Evolutionary conservation across 805 yeast species (phyloP), one percentile per base, ranked within the genome.

Genomic region (Pichia deserticola): DNA sequence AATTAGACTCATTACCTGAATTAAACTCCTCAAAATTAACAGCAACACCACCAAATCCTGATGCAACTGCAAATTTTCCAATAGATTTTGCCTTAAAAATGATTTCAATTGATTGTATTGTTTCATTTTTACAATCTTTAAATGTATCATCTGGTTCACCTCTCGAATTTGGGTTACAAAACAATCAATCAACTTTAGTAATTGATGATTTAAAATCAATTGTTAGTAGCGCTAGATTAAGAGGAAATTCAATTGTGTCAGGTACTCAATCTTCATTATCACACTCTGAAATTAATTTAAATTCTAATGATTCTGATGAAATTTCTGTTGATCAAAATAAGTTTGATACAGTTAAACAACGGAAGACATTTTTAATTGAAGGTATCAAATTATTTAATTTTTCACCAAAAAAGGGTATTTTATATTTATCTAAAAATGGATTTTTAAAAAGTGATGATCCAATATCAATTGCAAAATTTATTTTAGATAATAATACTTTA

Each of bases 21-120:
- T 70, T 89, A 48, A 83, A 92, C 11, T 85, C 88, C 36, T 75
- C 82, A 4, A 81, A 81, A 42, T 66, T 88, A 63, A 71, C 80
- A 0, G 73, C 79, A 4, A 73, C 69, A 50, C 62, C 69, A 8
- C 82, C 84, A 1, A 77, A 77, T 47, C 80, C 81, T 0, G 86
- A 80, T 45, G 63, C 72, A n/a, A 69, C 69, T 34, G 69, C 58
- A 54, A 65, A 62, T 34, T 85, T 78, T 60, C 96, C 96, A 4
- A 70, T 84, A 34, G 96, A 88, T 53, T 90, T 84, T 63, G 88
- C 90, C 1, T 71, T 92, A 63, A 89, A 90, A 58, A 81, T 89
- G 76, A 78, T 82, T 1, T 80, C 98, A 0, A 74, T 95, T 50
- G 81, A 79, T 45, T 84, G 92, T 53, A 75, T 89, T 40, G 93